Evolutionary conservation across 768 basidiomycete genomes (phyloP).

Genomic region (Tricholoma matsutake): DNA sequence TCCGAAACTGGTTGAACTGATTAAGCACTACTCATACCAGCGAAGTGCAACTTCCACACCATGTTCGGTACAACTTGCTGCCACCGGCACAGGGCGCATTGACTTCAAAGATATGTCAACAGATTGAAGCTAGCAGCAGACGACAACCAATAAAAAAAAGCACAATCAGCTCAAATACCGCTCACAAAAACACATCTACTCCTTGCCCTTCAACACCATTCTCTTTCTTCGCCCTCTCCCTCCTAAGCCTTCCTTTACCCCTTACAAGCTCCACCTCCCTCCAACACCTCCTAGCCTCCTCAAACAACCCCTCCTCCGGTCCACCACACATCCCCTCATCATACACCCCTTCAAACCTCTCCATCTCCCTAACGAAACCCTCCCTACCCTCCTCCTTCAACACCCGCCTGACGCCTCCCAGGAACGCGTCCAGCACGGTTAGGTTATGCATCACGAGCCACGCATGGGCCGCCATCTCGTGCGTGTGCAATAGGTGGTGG

Average conservation of each 20-base stretch:
- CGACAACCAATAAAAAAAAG: too few relatives aligned
- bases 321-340: slow-evolving; percentile 36
- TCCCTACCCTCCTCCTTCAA: slow-evolving; percentile 15
- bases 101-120: too few relatives aligned
- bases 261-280: slow-evolving; percentile 62
- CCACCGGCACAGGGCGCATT: too few relatives aligned
- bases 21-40: too few relatives aligned
- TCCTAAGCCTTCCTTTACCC: slow-evolving; percentile 70
- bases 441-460: slow-evolving; percentile 77
- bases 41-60: too few relatives aligned
- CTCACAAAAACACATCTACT: too few relatives aligned
- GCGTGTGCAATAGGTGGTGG: slow-evolving; percentile 83
- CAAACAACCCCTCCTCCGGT: slow-evolving; percentile 31
- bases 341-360: slow-evolving; percentile 48
- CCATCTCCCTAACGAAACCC: slow-evolving; percentile 44
- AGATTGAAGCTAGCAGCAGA: too few relatives aligned
- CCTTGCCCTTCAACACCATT: too few relatives aligned
- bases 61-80: too few relatives aligned
- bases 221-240: slow-evolving; percentile 52
- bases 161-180: too few relatives aligned
- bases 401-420: slow-evolving; percentile 50
- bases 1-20: too few relatives aligned
- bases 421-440: slow-evolving; percentile 60
- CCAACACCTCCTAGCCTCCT: slow-evolving; percentile 57
- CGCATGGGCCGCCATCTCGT: slow-evolving; percentile 86